Base-by-base conservation (phyloP, 164 flowering plant species). In the Platanus orientalis region DNA sequence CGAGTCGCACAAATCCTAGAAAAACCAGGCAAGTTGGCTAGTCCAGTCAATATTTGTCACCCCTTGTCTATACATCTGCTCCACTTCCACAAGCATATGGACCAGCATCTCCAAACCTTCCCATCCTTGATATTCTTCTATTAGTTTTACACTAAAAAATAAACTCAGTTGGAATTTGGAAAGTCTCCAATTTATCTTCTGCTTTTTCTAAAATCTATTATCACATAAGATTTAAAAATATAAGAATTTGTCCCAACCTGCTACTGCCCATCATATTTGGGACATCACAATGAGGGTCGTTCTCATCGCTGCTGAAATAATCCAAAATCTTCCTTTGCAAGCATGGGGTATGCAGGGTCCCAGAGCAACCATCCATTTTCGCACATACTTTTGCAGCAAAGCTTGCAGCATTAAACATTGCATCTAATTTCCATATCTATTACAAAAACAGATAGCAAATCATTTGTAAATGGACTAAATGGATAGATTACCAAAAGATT, bases 341-440 rank as follows among this genome's bases (percentile, higher is more conserved):
- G 69, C 89, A 89, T 54, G 77, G 34, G 1, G 96, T 83, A 73
- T 94, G 99, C 71, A 80, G 75, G 61, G 80, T 34, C 25, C 71
- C 81, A 50, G 39, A 36, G 78, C 94, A 86, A 40, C 92, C 96
- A 55, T 81, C 62, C 48, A 27, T 53, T 60, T 79, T 81, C 14
- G 78, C 67, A 69, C 96, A 89, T 21, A 20, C 57, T 71, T 82
- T 78, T 54, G 79, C 71, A 3, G 97, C 88, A 78, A 64, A 81
- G n/a, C 54, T 62, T 62, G 79, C 94, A 72, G 97, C 88, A 65
- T 75, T 68, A 44, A 61, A 88, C 85, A 95, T 84, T 26, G 79
- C 72, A 66, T 89, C 87, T 61, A 95, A 58, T 65, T 88, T 95
- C 57, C 64, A 57, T 12, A 94, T 88, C 98, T 93, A 58, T 45